These are phyloP conservation scores for Lathyrus oleraceus DNA, from an alignment of 306 rosid species.

Conservation along the genomic window DNA sequence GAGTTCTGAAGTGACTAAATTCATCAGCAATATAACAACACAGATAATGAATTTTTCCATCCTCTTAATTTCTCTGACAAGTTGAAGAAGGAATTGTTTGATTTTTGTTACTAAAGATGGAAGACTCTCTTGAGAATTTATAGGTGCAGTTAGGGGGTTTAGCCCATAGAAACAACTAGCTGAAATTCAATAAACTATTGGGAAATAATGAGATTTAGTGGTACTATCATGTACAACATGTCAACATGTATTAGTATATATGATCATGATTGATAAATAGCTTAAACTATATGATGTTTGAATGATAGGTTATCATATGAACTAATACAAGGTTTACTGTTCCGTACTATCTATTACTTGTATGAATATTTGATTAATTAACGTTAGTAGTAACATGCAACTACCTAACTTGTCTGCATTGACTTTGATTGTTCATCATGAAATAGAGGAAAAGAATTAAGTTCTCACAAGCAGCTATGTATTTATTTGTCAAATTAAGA, in stretches of 20 bases:
- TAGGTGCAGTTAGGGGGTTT: conserved; percentile 33
- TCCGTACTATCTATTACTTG: not conserved
- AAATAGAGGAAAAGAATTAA: conserved; percentile 6
- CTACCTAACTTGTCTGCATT: conserved; percentile 36
- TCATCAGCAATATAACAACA: conserved; percentile 32
- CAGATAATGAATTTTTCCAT: conserved; percentile 41
- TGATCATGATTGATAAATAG: not conserved
- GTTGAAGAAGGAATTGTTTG: conserved; percentile 15
- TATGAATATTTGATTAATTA: not conserved
- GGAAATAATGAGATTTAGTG: not conserved
- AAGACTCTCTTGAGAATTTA: conserved; percentile 36
- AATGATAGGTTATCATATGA: conserved; percentile 9
- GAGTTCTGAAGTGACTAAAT: conserved; percentile 35
- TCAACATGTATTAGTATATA: not conserved
- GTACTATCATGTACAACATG: conserved; percentile 18
- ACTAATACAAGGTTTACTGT: not conserved
- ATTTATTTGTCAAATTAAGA: not conserved
- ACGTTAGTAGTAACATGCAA: conserved; percentile 48
- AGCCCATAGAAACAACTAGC: conserved; percentile 27
- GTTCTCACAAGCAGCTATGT: conserved; percentile 3
- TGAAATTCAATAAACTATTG: conserved; percentile 9
- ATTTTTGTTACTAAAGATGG: conserved; percentile 31
- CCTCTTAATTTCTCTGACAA: not conserved
- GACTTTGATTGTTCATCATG: conserved; percentile 38
- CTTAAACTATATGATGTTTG: not conserved